Percentiles rank a stretch among this genome's conserved stretches.
Conservation (phyloP, 768 basidiomycete species). For the Boletus edulis region DNA sequence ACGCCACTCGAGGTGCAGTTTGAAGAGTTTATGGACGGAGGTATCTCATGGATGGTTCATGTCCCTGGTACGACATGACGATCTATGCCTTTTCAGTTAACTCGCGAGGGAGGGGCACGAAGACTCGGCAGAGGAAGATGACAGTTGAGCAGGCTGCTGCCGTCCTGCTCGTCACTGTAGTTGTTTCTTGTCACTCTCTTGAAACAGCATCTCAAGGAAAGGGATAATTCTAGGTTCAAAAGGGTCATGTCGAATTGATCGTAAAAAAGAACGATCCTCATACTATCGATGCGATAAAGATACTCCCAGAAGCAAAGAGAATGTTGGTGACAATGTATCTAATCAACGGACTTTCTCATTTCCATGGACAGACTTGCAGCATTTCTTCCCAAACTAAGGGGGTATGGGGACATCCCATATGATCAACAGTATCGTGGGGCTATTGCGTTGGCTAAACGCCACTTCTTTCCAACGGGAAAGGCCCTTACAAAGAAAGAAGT, state of each 20-base stretch:
- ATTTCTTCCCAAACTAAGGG: constrained; percentile 29
- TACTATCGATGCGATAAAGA: constrained; percentile 20
- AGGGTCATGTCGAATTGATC: constrained; percentile 24
- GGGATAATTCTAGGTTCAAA: constrained; percentile 20
- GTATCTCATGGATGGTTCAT: constrained; percentile 5
- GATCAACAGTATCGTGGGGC: constrained; percentile 27
- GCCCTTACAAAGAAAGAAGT: constrained; percentile 27
- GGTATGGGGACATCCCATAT: constrained; percentile 28
- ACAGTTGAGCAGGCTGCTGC: constrained; percentile 23
- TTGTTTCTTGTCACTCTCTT: not conserved
- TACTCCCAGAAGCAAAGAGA: constrained; percentile 24
- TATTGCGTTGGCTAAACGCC: constrained; percentile 27
- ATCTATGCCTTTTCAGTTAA: constrained; percentile 16
- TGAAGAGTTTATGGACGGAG: constrained; percentile 27
- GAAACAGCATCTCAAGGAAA: not conserved
- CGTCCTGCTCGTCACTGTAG: constrained; percentile 24
- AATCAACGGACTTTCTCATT: not conserved
- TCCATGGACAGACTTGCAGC: constrained; percentile 18
- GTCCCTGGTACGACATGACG: not conserved
- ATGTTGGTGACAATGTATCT: constrained; percentile 13
- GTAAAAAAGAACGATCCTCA: constrained; percentile 10
- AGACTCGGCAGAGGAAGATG: constrained; percentile 18
- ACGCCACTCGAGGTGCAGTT: constrained; percentile 23
- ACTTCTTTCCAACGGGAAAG: constrained; percentile 25
- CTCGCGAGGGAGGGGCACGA: constrained; percentile 20